Base-by-base conservation (phyloP, 2,329 filamentous ascomycete genomes). In the Metarhizium anisopliae region DNA sequence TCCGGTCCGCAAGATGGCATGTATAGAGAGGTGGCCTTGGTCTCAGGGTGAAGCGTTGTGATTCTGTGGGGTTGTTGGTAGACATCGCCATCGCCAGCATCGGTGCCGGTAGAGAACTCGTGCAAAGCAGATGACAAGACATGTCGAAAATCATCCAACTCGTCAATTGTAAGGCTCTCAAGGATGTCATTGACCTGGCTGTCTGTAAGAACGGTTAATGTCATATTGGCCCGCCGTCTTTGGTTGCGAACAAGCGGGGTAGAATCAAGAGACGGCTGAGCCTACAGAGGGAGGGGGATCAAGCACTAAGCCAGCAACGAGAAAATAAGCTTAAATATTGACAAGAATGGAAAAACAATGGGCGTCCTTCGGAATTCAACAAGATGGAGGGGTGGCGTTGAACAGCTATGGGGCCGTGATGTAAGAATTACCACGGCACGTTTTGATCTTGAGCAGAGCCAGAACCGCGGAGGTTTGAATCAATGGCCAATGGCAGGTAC, bases 1-100 rank as follows among this genome's bases (percentile, higher is more conserved):
- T 72, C 68, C 0, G 81, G 80, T 57, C 83, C 83, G 29, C 79
- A 82, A 1, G 86, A 86, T 0, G 87, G 87, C 84, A 90, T 90
- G 66, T 90, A 90, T 25, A 90, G 71, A 2, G 85, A 89, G 18
- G 82, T 85, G 35, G 77, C 74, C 45, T 76, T 77, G 16, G 77
- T 79, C 0, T 67, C 68, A 1, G 70, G 65, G 30, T 78, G 79
- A 45, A 76, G 67, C 7, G 82, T 73, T 0, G 75, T 70, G 10
- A 75, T 75, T 36, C 81, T 74, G 55, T 76, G 72, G 6, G 82
- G 83, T 61, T 85, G 81, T 60, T 84, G 77, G 55, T 79, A 75
- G 3, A 77, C 64, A 40, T 70, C 72, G 42, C 70, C 68, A 38
- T 73, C 67, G 30, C 72, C 67, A 16, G 68, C 65, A 55, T 79